Percentiles rank a stretch among this genome's conserved stretches.
phyloP scores from a whole-genome alignment of 345 rosid species.

The Boechera retrofracta region DNA sequence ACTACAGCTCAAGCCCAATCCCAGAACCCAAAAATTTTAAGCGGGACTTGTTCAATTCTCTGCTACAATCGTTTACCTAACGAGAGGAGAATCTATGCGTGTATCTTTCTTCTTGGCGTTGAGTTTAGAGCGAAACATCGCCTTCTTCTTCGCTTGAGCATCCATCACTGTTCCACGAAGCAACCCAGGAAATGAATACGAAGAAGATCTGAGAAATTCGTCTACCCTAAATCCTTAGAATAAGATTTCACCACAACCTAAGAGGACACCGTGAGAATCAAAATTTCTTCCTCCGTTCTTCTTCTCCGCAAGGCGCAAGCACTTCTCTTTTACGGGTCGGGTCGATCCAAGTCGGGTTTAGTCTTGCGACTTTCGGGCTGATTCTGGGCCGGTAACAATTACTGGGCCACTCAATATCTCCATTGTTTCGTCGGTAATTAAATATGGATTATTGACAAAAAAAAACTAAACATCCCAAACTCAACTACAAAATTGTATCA shows the following conservation, averaged over 20 bases:
- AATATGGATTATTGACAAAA: not conserved
- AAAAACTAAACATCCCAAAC: not conserved
- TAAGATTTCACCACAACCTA: constrained; percentile 6
- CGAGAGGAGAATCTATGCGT: constrained; percentile 89
- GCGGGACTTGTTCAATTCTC: not conserved
- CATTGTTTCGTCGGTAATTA: no score
- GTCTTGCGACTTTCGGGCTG: not conserved
- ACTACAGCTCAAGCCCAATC: not conserved
- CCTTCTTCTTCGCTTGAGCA: constrained; percentile 78
- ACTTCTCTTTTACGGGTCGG: constrained; percentile 22
- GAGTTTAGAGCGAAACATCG: constrained; percentile 81
- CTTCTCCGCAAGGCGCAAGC: constrained; percentile 21
- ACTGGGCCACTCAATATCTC: constrained; percentile 20
- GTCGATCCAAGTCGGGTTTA: not conserved
- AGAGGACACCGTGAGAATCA: constrained; percentile 13
- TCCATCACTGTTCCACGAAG: constrained; percentile 55
- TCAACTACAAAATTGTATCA: not conserved
- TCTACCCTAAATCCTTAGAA: not conserved
- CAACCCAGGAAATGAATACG: not conserved
- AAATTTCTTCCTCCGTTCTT: not conserved
- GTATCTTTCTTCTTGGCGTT: constrained; percentile 82
- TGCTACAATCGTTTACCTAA: constrained; percentile 54
- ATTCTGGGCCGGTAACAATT: not conserved
- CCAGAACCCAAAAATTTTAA: not conserved
- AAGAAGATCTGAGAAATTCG: not conserved